Percentiles rank a stretch among this genome's conserved stretches.
phyloP scores from a whole-genome alignment of 441 rosid species.

The Biscutella auriculata region DNA sequence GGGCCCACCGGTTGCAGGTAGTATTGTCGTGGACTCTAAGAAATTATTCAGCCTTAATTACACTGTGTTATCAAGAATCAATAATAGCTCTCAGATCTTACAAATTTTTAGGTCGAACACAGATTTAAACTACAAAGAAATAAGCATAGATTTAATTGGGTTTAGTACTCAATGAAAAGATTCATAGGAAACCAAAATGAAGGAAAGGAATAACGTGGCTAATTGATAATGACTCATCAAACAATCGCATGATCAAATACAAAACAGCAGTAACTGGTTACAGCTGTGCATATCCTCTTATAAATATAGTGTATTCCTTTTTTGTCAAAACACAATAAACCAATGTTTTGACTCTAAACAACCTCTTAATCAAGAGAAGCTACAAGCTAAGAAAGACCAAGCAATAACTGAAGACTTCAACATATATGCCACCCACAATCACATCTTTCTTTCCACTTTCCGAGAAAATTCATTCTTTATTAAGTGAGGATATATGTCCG shows the following conservation, averaged over 20 bases:
- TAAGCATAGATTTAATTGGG: not conserved
- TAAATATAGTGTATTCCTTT: not conserved
- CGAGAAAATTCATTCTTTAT: not conserved
- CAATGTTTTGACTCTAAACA: not conserved
- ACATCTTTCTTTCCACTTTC: conserved; percentile 5
- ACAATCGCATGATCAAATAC: not conserved
- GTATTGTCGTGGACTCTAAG: conserved; percentile 20
- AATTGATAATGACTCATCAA: not conserved
- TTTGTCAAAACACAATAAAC: not conserved
- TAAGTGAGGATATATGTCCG: not conserved
- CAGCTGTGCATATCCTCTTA: not conserved
- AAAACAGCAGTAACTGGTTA: not conserved
- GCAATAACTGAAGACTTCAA: not conserved
- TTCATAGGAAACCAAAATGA: not conserved
- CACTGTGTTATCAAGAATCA: conserved; percentile 2
- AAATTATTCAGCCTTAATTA: conserved; percentile 8
- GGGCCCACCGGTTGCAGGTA: conserved; percentile 24
- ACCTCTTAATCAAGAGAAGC: not conserved
- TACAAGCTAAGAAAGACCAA: conserved; percentile 1
- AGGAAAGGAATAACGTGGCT: not conserved
- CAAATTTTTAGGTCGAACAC: not conserved
- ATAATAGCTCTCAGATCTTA: conserved; percentile 14
- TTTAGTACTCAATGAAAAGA: too few relatives aligned
- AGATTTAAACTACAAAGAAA: not conserved
- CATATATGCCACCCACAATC: not conserved